Evolutionary conservation across 495 filamentous ascomycete species (phyloP).

Genomic region (Tuber calosporum): DNA sequence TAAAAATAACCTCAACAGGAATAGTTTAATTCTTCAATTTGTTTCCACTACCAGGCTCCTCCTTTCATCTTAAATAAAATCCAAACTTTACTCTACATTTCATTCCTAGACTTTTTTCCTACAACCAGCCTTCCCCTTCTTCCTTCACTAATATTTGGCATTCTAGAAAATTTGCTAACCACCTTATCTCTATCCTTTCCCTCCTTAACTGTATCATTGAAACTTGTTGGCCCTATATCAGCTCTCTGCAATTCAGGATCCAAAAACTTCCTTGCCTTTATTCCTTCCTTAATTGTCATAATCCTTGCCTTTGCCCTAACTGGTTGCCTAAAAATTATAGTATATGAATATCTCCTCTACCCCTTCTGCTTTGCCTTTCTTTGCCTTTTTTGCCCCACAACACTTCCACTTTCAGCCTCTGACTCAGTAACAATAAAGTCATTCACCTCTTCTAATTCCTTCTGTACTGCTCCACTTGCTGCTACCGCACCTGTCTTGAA

Average conservation of each 20-base stretch:
- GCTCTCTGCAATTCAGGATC: neutral
- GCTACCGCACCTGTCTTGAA: neutral
- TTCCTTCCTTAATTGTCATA: neutral
- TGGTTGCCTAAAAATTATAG: conserved; percentile 8
- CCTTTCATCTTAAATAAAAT: no score
- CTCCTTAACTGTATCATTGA: conserved; percentile 12
- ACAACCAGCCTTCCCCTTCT: neutral
- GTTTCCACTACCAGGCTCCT: no score
- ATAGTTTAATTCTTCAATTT: no score
- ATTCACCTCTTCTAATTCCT: neutral
- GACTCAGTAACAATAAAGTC: neutral
- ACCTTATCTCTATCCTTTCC: neutral
- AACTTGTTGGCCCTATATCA: conserved; percentile 15
- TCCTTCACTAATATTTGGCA: neutral
- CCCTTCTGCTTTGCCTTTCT: neutral
- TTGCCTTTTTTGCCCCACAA: no score
- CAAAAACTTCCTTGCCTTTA: neutral
- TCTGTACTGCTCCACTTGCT: neutral
- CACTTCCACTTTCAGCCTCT: neutral
- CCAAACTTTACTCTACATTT: neutral
- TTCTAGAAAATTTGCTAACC: neutral
- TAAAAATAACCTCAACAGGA: no score
- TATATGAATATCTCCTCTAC: conserved; percentile 9
- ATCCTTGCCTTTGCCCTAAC: conserved; percentile 4
- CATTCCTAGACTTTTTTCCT: neutral